Conservation (phyloP, 768 basidiomycete species). For the Butyriboletus loyo region DNA sequence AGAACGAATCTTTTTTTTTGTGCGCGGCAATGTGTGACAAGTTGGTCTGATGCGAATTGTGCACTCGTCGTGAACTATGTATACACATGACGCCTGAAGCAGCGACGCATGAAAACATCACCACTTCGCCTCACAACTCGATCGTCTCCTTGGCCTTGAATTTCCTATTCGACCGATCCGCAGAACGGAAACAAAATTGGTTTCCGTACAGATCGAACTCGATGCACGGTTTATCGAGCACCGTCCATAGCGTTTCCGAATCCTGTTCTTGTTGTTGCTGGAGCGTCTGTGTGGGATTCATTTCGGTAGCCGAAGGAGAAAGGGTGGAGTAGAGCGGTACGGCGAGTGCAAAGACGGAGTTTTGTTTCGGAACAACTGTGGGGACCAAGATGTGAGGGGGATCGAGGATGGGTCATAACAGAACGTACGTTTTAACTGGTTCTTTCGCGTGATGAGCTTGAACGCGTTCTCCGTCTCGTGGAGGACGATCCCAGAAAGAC, state of each 20-base stretch:
- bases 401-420: background rate
- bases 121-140: slow-evolving; percentile 37
- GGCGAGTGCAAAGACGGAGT: too few species aligned
- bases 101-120: background rate
- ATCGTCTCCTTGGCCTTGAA: slow-evolving; percentile 84
- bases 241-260: slow-evolving; percentile 35
- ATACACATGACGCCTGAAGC: background rate
- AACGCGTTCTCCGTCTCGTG: too few species aligned
- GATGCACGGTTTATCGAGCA: slow-evolving; percentile 60
- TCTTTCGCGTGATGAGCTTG: too few species aligned
- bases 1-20: too few species aligned
- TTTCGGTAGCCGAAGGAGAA: slow-evolving; percentile 30
- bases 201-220: slow-evolving; percentile 82
- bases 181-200: slow-evolving; percentile 79
- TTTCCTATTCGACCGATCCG: too few species aligned
- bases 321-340: slow-evolving; percentile 56
- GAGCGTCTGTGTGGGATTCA: background rate
- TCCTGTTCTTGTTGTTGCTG: background rate
- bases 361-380: too few species aligned
- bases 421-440: slow-evolving; percentile 64
- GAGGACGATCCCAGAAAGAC: slow-evolving; percentile 76
- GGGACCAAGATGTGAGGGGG: too few species aligned
- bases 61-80: too few species aligned
- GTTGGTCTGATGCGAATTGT: too few species aligned
- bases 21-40: too few species aligned